A percentile compares a stretch with the other conserved stretches of the same genome.
Evolutionary conservation across 495 filamentous ascomycete species (phyloP).

Genomic region (Venustampulla echinocandica): DNA sequence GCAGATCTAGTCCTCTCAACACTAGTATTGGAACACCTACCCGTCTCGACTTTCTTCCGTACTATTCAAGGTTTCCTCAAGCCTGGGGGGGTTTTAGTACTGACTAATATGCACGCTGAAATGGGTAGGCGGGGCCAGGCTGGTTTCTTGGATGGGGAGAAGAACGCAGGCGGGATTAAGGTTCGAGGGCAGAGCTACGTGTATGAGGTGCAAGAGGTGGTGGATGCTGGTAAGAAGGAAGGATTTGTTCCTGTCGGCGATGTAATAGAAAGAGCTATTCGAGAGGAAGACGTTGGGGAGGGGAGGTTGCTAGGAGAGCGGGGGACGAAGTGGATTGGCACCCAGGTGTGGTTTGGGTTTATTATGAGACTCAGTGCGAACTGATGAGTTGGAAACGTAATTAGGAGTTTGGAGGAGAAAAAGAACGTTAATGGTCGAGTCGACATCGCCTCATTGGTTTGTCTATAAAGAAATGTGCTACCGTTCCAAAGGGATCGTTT

Average conservation of each 20-base stretch:
- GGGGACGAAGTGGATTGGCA: slow-evolving; percentile 60
- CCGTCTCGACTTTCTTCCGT: slow-evolving; percentile 47
- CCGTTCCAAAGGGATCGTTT: too few species aligned
- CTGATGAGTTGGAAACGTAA: too few species aligned
- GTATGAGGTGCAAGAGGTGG: slow-evolving; percentile 45
- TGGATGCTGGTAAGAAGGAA: slow-evolving; percentile 40
- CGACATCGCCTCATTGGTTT: too few species aligned
- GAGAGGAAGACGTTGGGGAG: slow-evolving; percentile 44
- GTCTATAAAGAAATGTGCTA: too few species aligned
- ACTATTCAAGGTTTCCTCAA: slow-evolving; percentile 34
- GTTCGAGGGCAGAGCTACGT: slow-evolving; percentile 54
- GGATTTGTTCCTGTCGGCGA: slow-evolving; percentile 41
- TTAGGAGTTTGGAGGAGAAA: too few species aligned
- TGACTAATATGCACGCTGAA: slow-evolving; percentile 69
- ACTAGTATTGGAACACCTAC: slow-evolving; percentile 62
- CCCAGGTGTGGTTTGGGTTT: slow-evolving; percentile 62
- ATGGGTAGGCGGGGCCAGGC: slow-evolving; percentile 59
- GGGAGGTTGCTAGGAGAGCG: slow-evolving; percentile 40
- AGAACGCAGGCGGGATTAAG: slow-evolving; percentile 53
- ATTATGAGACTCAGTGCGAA: too few species aligned
- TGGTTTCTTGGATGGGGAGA: slow-evolving; percentile 52
- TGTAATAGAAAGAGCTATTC: slow-evolving; percentile 22
- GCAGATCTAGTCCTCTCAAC: slow-evolving; percentile 42
- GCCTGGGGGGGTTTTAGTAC: slow-evolving; percentile 41
- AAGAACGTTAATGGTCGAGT: too few species aligned